Percentiles rank a stretch among this genome's conserved stretches.
Evolutionary conservation across 1,284 basidiomycete species (phyloP).

Genomic region (Malassezia psittaci): DNA sequence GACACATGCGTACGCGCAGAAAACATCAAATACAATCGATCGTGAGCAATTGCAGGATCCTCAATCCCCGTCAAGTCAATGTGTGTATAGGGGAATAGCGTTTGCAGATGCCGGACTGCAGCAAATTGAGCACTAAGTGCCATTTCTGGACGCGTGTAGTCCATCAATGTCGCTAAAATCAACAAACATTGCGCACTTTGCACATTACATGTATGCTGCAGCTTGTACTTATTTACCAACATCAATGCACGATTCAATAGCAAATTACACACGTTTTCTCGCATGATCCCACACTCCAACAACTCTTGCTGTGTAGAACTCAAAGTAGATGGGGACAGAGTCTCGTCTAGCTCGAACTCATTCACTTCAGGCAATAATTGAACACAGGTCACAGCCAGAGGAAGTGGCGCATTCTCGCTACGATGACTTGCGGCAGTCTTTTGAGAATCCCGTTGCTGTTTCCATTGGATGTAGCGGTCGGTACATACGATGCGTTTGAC

Average conservation of each 20-base stretch:
- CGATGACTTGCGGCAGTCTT: not conserved
- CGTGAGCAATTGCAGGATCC: not conserved
- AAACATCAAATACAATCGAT: not conserved
- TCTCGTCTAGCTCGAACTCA: constrained; percentile 7
- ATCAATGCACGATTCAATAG: constrained; percentile 32
- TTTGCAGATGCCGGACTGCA: not conserved
- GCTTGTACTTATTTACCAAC: constrained; percentile 36
- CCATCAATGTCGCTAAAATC: constrained; percentile 30
- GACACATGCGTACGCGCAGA: not conserved
- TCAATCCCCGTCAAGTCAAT: not conserved
- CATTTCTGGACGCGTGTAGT: constrained; percentile 17
- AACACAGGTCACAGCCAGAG: constrained; percentile 1
- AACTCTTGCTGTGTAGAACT: constrained; percentile 12
- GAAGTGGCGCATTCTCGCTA: not conserved
- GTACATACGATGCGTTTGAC: constrained; percentile 45
- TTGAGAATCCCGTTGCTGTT: constrained; percentile 17
- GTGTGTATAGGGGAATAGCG: not conserved
- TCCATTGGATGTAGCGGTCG: constrained; percentile 40
- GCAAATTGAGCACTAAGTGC: constrained; percentile 8
- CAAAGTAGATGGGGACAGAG: not conserved
- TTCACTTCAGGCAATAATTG: constrained; percentile 8
- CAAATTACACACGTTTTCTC: constrained; percentile 35
- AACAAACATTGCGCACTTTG: constrained; percentile 28
- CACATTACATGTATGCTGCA: constrained; percentile 28
- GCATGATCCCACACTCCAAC: constrained; percentile 22